Base-by-base conservation (phyloP, 164 flowering plant genomes). In the Chloranthus sessilifolius region DNA sequence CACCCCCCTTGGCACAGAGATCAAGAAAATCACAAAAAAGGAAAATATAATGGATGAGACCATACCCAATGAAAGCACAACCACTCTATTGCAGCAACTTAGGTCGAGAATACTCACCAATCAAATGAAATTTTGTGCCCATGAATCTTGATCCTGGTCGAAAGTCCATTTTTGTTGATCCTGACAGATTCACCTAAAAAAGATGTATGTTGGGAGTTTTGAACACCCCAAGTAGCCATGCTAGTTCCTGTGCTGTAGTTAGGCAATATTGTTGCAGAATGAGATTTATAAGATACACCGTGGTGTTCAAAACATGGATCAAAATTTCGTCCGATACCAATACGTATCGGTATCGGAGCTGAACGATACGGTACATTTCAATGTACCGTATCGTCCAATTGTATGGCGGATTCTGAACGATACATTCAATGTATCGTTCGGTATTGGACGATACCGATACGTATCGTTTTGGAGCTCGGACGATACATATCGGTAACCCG, bases 161-260 rank as follows among this genome's bases (percentile, higher is more conserved):
- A 71, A 74, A 59, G 70, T 61, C 51, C 79, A 74, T 74, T 5
- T 74, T 71, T 46, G 76, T 45, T 24, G 70, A 64, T 28, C 79
- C 79, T 0, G 79, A 56, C 19, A 74, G 48, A 20, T 74, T 63
- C 52, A 71, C 79, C 1, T 72, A 45, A 36, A 74, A 74, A 63
- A 68, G 74, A 19, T 74, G 79, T n/a, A n/a, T n/a, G 14, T 61
- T 47, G 27, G 79, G 79, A 50, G 79, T 69, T 49, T 68, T 69
- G 52, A 60, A 60, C 4, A 74, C 53, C n/a, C 76, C 72, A 48
- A 46, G 40, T 16, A 74, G 48, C 19, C 79, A 58, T 28, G 74
- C 33, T 30, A 71, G 40, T 47, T 71, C 75, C 29, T 71, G 56
- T 21, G 73, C 65, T 1, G 68, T 22, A 2, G 66, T 40, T 47